A percentile compares a stretch with the other conserved stretches of the same genome.
Conservation (phyloP, 768 basidiomycete species). For the Termitomyces sp. region DNA sequence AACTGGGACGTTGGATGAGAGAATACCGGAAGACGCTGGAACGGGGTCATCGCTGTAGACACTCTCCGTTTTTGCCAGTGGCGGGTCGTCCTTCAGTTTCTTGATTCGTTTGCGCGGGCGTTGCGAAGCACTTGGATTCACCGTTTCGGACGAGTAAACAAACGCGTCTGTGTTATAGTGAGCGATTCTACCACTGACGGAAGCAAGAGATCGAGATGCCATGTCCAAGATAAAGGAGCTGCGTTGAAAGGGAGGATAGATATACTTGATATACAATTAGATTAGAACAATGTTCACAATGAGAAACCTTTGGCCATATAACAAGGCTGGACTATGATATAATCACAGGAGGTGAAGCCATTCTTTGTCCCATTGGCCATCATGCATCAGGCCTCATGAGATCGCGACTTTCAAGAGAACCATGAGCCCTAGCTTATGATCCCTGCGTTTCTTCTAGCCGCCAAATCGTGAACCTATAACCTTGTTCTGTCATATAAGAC, state of each 20-base stretch:
- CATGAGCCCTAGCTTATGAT: background rate
- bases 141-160: background rate
- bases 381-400: background rate
- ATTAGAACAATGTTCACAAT: background rate
- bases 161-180: background rate
- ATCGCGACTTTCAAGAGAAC: background rate
- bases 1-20: conserved; percentile 8
- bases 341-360: background rate
- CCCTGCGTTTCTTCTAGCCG: background rate
- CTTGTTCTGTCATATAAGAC: background rate
- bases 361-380: background rate
- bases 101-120: conserved; percentile 5
- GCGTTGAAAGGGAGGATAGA: background rate
- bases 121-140: background rate
- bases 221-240: background rate
- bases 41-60: conserved; percentile 19
- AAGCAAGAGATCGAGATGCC: conserved; percentile 4
- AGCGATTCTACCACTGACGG: conserved; percentile 5
- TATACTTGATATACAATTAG: background rate
- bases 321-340: background rate
- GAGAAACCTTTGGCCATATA: background rate
- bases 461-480: background rate
- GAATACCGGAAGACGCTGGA: conserved; percentile 15
- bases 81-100: conserved; percentile 4
- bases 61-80: conserved; percentile 16